phyloP scores from a whole-genome alignment of 208 protist genomes.

The Leishmania tarentolae region DNA sequence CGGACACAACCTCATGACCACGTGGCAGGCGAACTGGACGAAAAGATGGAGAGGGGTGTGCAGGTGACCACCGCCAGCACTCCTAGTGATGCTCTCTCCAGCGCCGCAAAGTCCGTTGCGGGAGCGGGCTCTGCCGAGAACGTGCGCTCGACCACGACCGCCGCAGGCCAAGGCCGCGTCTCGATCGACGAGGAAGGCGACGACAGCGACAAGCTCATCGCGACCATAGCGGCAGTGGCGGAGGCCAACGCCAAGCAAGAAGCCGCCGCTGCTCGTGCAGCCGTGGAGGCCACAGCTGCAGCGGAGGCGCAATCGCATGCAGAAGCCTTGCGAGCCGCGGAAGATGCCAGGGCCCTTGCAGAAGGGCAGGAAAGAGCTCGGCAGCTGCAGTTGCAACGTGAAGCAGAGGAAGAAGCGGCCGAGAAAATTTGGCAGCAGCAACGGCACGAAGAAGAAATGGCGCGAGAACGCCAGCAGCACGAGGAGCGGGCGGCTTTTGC shows the following conservation, averaged over 20 bases:
- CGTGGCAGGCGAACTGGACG: background rate
- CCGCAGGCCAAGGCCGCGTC: conserved; percentile 1
- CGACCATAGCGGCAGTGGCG: background rate
- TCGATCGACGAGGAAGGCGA: background rate
- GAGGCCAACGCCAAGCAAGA: background rate
- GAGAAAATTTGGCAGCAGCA: background rate
- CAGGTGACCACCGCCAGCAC: background rate
- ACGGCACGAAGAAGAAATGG: conserved; percentile 12
- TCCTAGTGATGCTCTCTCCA: background rate
- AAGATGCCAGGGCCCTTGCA: background rate
- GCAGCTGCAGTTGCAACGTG: conserved; percentile 11
- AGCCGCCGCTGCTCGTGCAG: background rate
- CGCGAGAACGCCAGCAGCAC: conserved; percentile 8
- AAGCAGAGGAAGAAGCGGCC: background rate
- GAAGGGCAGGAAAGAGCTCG: conserved; percentile 7
- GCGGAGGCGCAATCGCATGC: background rate
- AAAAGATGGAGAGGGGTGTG: background rate
- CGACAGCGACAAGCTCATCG: background rate
- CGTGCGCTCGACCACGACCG: conserved; percentile 24
- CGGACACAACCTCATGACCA: background rate
- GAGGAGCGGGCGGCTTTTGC: conserved; percentile 16
- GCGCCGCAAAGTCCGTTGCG: background rate
- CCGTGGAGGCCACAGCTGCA: background rate
- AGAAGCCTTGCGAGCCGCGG: background rate
- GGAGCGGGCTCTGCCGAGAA: conserved; percentile 6